A percentile compares a stretch with the other conserved stretches of the same genome.
Evolutionary conservation across 305 asterid species (phyloP).

Genomic region (Plantago coronopus): DNA sequence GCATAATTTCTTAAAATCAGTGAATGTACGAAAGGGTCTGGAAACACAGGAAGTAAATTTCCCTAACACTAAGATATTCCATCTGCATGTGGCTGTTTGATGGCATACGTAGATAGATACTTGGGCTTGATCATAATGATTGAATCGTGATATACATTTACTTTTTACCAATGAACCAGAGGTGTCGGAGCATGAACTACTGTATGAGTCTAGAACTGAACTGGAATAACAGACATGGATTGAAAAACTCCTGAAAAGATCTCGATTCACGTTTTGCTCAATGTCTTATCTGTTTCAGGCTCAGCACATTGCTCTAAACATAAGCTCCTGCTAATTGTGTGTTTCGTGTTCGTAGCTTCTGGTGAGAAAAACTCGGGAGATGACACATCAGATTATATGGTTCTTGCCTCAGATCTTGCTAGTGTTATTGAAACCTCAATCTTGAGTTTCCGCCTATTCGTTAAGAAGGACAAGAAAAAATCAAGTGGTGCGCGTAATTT

Average conservation of each 20-base stretch:
- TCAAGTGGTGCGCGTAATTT: conserved; percentile 42
- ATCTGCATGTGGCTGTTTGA: not conserved
- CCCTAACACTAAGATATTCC: too few species aligned
- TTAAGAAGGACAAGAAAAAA: conserved; percentile 78
- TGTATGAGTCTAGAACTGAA: not conserved
- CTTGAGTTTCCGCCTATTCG: conserved; percentile 59
- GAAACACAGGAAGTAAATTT: too few species aligned
- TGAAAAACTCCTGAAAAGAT: too few species aligned
- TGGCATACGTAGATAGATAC: too few species aligned
- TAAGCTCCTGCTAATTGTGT: not conserved
- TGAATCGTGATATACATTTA: not conserved
- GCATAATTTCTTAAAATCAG: too few species aligned
- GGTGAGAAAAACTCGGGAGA: conserved; percentile 45
- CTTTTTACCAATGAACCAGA: not conserved
- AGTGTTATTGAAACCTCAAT: conserved; percentile 67
- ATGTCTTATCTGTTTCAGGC: not conserved
- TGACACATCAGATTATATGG: conserved; percentile 46
- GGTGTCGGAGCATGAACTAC: not conserved
- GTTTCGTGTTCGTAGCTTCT: conserved; percentile 42
- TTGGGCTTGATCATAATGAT: too few species aligned
- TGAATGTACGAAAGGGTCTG: too few species aligned
- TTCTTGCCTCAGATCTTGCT: conserved; percentile 55
- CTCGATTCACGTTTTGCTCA: not conserved
- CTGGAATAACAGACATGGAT: too few species aligned
- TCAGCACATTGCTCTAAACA: conserved; percentile 20